phyloP scores from a whole-genome alignment of 2,329 filamentous ascomycete genomes.

The Aspergillus arachidicola region DNA sequence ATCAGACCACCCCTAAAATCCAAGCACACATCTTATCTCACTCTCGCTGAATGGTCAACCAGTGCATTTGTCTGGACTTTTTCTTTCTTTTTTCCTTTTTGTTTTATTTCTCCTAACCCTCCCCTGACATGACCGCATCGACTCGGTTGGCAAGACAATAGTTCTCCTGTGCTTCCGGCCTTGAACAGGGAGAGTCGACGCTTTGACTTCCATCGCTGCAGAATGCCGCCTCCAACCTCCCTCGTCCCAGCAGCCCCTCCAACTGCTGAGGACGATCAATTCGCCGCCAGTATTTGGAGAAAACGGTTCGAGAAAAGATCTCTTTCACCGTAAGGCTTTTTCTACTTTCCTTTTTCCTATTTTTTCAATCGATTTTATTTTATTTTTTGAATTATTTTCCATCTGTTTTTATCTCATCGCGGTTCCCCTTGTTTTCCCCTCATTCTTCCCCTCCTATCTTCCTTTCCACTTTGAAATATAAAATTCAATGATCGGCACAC shows the following conservation, averaged over 20 bases:
- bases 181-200: constrained; percentile 16
- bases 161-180: constrained; percentile 20
- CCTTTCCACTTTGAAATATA: background rate
- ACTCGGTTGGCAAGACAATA: constrained; percentile 21
- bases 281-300: constrained; percentile 25
- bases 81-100: background rate
- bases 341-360: background rate
- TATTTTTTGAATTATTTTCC: background rate
- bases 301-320: constrained; percentile 33
- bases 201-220: constrained; percentile 10
- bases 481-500: background rate
- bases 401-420: background rate
- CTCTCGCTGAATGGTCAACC: background rate
- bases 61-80: background rate
- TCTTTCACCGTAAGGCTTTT: constrained; percentile 30
- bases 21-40: background rate
- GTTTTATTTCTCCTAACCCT: constrained; percentile 9
- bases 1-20: background rate
- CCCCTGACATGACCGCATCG: constrained; percentile 27
- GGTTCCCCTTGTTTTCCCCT: background rate
- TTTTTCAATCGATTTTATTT: background rate
- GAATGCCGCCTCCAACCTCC: constrained; percentile 20
- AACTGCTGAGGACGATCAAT: constrained; percentile 15
- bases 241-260: constrained; percentile 13
- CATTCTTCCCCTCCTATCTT: background rate